Conservation (phyloP, 495 filamentous ascomycete species). For the Lichenothelia convexa region DNA sequence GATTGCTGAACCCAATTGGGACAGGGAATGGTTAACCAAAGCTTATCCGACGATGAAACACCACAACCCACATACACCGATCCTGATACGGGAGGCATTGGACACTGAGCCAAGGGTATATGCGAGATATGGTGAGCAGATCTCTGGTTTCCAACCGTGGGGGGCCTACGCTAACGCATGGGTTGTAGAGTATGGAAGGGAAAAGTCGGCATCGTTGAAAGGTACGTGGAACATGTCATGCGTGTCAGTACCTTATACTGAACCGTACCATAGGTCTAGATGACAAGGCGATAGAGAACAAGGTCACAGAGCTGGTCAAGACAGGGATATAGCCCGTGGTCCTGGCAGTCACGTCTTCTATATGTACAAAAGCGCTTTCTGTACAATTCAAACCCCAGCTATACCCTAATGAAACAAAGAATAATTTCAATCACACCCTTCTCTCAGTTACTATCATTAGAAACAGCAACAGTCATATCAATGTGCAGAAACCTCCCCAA, state of each 20-base stretch:
- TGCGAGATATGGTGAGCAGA: slow-evolving; percentile 71
- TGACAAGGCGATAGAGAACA: slow-evolving; percentile 83
- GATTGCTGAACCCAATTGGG: not conserved
- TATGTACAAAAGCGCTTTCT: not conserved
- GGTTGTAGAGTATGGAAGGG: slow-evolving; percentile 61
- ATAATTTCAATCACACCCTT: too few species aligned
- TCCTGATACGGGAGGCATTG: slow-evolving; percentile 79
- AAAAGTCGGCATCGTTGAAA: slow-evolving; percentile 65
- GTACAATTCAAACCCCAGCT: not conserved
- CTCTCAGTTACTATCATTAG: too few species aligned
- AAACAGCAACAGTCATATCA: not conserved
- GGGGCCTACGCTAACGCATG: not conserved
- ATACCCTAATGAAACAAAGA: too few species aligned
- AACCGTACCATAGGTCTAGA: slow-evolving; percentile 44
- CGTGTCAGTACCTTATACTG: too few species aligned
- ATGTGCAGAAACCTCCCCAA: not conserved
- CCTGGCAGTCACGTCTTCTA: not conserved
- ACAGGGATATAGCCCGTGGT: slow-evolving; percentile 12
- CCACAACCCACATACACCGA: slow-evolving; percentile 87
- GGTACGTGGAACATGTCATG: slow-evolving; percentile 30
- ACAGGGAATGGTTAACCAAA: not conserved
- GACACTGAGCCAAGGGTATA: slow-evolving; percentile 70
- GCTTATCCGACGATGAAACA: slow-evolving; percentile 99
- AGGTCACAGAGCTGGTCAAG: slow-evolving; percentile 68
- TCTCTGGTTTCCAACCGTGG: not conserved